phyloP scores from a whole-genome alignment of 192 early-diverging fungal genomes.

The Umbelopsis vinacea region DNA sequence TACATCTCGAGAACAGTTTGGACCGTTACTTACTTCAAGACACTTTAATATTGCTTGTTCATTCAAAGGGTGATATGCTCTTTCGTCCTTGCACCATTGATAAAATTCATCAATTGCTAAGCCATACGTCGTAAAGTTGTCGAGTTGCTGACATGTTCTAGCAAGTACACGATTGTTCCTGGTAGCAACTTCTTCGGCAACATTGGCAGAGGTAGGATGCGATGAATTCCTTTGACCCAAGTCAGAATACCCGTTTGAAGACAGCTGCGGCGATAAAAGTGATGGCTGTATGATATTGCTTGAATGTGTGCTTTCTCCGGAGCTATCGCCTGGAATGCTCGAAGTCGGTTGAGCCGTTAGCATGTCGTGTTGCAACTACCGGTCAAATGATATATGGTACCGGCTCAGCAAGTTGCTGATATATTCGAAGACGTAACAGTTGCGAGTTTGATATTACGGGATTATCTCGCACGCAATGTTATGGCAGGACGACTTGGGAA shows the following conservation, averaged over 20 bases:
- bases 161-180: constrained; percentile 1
- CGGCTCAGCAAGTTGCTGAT: too few relatives aligned
- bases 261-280: neutral
- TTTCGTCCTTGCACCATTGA: constrained; percentile 18
- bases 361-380: neutral
- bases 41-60: constrained; percentile 18
- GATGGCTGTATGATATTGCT: neutral
- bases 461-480: neutral
- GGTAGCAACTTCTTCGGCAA: neutral
- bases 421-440: too few relatives aligned
- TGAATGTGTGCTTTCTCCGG: neutral
- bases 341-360: constrained; percentile 7
- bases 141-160: constrained; percentile 9
- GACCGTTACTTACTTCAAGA: neutral
- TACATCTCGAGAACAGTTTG: neutral
- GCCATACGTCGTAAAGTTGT: constrained; percentile 11
- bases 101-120: constrained; percentile 23
- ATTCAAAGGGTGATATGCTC: constrained; percentile 24
- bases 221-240: neutral
- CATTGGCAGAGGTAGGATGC: neutral
- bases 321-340: constrained; percentile 1
- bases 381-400: neutral
- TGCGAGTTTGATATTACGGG: too few relatives aligned
- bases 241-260: neutral
- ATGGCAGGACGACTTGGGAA: neutral